Evolutionary conservation across 2,329 filamentous ascomycete genomes (phyloP), one percentile per base, ranked within the genome.

Genomic region (Fusarium virguliforme): DNA sequence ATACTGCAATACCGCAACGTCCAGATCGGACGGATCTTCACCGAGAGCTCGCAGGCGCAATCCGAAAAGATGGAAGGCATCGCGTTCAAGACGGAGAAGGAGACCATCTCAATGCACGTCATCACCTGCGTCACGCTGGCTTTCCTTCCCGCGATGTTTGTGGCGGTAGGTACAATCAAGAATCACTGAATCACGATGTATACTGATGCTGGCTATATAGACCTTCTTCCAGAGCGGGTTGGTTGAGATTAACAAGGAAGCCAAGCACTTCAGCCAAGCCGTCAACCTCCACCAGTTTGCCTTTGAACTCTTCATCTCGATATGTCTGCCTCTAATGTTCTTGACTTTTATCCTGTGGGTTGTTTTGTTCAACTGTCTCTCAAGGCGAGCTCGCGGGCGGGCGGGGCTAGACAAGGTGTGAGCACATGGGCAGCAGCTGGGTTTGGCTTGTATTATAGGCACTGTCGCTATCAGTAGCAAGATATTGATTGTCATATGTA

Each of bases 1-100:
- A 70, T 74, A 12, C 38, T 76, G 1, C 74, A 78, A 53, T 76
- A 74, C 43, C 56, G 68, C 13, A 76, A 70, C 13, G 65, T 66
- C 18, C 71, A 68, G 18, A 66, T 65, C 24, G 72, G 70, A 0
- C 64, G 75, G 12, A 65, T 71, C 24, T 76, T 77, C 46, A 65
- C 75, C 6, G 62, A 63, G 8, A 67, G 65, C 24, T 72, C 75
- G 1, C 64, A 75, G 28, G 18, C 35, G 0, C 71, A 67, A 58
- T 73, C 82, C 8, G 81, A 83, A 65, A 83, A 85, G 68, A 86
- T 85, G 69, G 84, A 87, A 70, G 82, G 81, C 58, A 86, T 88
- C n/a, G 85, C 86, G 0, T 74, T 83, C 22, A 85, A 87, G 48
- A 85, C 83, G 12, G 84, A 86, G 28, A 83, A 86, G 60, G 72